Base-by-base conservation (phyloP, 345 rosid species). In the Xanthoceras sorbifolium region DNA sequence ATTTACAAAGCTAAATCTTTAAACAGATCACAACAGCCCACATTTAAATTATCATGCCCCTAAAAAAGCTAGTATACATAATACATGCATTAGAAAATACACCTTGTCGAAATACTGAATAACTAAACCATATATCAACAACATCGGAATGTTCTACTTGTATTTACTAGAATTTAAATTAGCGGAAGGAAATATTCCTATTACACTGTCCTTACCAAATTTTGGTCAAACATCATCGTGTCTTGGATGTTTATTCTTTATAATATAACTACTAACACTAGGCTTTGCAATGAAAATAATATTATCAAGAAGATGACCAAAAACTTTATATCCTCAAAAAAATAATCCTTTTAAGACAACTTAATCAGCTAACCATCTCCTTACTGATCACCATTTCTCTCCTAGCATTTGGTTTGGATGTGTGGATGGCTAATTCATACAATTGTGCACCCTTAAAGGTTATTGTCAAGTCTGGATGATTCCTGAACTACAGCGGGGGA, bases 401-500 rank as follows among this genome's bases (percentile, higher is more conserved):
- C 15, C 25, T n/a, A 8, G 50, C 38, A 42, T 67, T 15, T 44
- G 69, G 3, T 42, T 0, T 25, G 22, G 26, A 69, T 26, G 1
- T 1, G 34, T 23, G 31, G 29, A 44, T 67, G 3, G 20, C 71
- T 0, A 69, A 26, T 69, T 69, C 73, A 28, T 31, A 52, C 71
- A 42, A 48, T 6, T 46, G 34, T 0, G 20, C 11, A 38, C 72
- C 36, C 3, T 6, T 26, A 28, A 60, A 61, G 52, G 6, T 9
- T 60, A 73, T 40, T 73, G 26, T 42, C 59, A 61, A 72, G 23
- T 60, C 36, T 25, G 5, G 54, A 61, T 2, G 52, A 60, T 72
- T 67, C 63, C 48, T 55, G 11, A 22, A 34, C 63, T 32, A 55
- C 61, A 55, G 12, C 61, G n/a, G 61, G 61, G 54, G 54, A 17